Evolutionary conservation across 495 filamentous ascomycete genomes (phyloP).

Genomic region (Xylaria telfairii): DNA sequence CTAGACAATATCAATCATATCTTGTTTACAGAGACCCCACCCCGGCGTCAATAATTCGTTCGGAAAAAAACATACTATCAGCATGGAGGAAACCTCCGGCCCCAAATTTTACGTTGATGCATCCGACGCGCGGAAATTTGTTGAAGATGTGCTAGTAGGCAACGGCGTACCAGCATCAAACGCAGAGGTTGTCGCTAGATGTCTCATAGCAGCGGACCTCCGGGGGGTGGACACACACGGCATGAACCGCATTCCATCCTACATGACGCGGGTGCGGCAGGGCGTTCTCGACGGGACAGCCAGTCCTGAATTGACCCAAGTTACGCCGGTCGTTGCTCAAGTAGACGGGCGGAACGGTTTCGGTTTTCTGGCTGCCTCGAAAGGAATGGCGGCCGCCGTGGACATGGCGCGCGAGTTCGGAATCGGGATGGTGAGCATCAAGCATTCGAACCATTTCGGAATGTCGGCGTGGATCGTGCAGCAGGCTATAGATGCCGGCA

Average conservation of each 20-base stretch:
- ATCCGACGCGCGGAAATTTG: constrained; percentile 30
- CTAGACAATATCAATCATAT: background rate
- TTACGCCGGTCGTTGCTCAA: constrained; percentile 70
- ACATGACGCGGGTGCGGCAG: constrained; percentile 72
- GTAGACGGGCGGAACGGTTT: constrained; percentile 77
- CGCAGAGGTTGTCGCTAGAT: constrained; percentile 64
- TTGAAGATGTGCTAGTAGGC: constrained; percentile 30
- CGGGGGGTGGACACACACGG: constrained; percentile 82
- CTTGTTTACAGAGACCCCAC: background rate
- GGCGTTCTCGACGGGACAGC: constrained; percentile 66
- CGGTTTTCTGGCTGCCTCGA: constrained; percentile 70
- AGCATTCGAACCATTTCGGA: constrained; percentile 80
- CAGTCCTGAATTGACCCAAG: constrained; percentile 58
- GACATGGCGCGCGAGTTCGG: constrained; percentile 68
- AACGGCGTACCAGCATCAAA: constrained; percentile 63
- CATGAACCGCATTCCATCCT: constrained; percentile 76
- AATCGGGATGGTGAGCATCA: constrained; percentile 74
- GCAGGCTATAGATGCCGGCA: constrained; percentile 71
- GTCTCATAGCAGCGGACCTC: constrained; percentile 74
- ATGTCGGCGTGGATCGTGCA: constrained; percentile 81
- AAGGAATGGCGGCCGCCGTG: constrained; percentile 68
- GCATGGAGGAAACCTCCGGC: constrained; percentile 31
- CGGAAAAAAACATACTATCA: background rate
- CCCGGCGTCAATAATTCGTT: background rate
- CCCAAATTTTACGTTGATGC: constrained; percentile 11